Evolutionary conservation across 23 red algal genomes (phyloP).

Genomic region (Chondrus crispus): DNA sequence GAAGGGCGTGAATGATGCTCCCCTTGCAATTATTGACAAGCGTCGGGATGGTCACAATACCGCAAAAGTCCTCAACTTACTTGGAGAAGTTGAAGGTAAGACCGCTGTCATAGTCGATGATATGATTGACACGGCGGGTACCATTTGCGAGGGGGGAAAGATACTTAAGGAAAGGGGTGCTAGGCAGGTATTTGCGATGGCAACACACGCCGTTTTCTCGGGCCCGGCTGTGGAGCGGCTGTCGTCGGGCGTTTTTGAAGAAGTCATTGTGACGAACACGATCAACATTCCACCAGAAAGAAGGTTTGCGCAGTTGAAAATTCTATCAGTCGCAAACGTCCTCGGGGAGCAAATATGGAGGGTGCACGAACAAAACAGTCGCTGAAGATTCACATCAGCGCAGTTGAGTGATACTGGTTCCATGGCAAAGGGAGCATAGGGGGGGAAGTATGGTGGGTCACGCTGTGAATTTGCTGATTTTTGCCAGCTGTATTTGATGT

Average conservation of each 20-base stretch:
- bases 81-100: slow-evolving; percentile 90
- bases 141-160: slow-evolving; percentile 79
- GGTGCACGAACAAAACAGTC: slow-evolving; percentile 86
- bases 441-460: too few relatives aligned
- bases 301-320: slow-evolving; percentile 81
- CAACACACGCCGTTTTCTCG: slow-evolving; percentile 92
- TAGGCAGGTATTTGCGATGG: slow-evolving; percentile 79
- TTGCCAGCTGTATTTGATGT: too few relatives aligned
- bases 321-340: slow-evolving; percentile 79
- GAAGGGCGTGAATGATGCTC: slow-evolving; percentile 81
- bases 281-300: slow-evolving; percentile 80
- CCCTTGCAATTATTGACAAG: slow-evolving; percentile 98
- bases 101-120: slow-evolving; percentile 97
- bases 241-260: slow-evolving; percentile 88
- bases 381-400: too few relatives aligned
- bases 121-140: slow-evolving; percentile 98
- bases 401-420: too few relatives aligned
- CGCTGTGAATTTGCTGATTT: too few relatives aligned
- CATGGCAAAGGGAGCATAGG: too few relatives aligned
- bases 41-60: slow-evolving; percentile 81
- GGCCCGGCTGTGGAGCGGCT: slow-evolving; percentile 90
- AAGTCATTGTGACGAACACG: slow-evolving; percentile 95
- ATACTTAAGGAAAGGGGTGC: slow-evolving; percentile 82
- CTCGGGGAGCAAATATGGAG: slow-evolving; percentile 89
- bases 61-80: slow-evolving; percentile 91